Percentiles rank a stretch among this genome's conserved stretches.
Evolutionary conservation across 2,329 filamentous ascomycete species (phyloP).

Genomic region (Shiraia sp.): DNA sequence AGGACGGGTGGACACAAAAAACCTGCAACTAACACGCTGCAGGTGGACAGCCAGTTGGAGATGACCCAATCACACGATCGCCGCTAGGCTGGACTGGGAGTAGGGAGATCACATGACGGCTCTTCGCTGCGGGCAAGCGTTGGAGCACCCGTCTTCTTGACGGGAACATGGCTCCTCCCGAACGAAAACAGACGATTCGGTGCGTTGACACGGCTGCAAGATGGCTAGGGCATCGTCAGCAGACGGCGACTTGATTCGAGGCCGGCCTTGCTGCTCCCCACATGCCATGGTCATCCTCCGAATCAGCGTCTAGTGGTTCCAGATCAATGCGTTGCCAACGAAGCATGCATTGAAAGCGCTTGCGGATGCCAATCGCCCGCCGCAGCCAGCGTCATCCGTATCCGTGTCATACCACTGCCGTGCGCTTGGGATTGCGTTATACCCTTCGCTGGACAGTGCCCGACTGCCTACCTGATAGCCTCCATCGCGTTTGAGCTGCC

Average conservation of each 20-base stretch:
- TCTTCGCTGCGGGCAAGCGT: slow-evolving; percentile 21
- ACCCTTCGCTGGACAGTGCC: slow-evolving; percentile 17
- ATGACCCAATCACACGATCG: slow-evolving; percentile 15
- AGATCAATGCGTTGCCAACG: slow-evolving; percentile 40
- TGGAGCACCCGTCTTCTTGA: slow-evolving; percentile 6
- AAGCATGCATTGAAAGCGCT: slow-evolving; percentile 40
- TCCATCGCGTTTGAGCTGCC: too few species aligned
- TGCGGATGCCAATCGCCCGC: slow-evolving; percentile 35
- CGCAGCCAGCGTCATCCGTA: slow-evolving; percentile 17
- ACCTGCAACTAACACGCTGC: slow-evolving; percentile 22
- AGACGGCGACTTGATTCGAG: slow-evolving; percentile 31
- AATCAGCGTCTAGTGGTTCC: slow-evolving; percentile 22
- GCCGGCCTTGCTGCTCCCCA: slow-evolving; percentile 24
- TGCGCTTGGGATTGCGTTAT: slow-evolving; percentile 29
- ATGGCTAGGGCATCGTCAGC: slow-evolving; percentile 24
- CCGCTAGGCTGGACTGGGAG: slow-evolving; percentile 13
- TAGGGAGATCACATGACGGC: slow-evolving; percentile 32
- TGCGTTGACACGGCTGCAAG: slow-evolving; percentile 24
- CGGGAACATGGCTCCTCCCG: slow-evolving; percentile 39
- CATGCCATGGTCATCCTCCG: slow-evolving; percentile 20
- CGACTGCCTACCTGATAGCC: too few species aligned
- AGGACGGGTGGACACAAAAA: slow-evolving; percentile 36
- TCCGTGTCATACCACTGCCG: slow-evolving; percentile 30
- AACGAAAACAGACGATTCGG: slow-evolving; percentile 37
- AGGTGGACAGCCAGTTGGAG: slow-evolving; percentile 12